phyloP scores from a whole-genome alignment of 768 basidiomycete genomes.

The Gautieria morchelliformis region DNA sequence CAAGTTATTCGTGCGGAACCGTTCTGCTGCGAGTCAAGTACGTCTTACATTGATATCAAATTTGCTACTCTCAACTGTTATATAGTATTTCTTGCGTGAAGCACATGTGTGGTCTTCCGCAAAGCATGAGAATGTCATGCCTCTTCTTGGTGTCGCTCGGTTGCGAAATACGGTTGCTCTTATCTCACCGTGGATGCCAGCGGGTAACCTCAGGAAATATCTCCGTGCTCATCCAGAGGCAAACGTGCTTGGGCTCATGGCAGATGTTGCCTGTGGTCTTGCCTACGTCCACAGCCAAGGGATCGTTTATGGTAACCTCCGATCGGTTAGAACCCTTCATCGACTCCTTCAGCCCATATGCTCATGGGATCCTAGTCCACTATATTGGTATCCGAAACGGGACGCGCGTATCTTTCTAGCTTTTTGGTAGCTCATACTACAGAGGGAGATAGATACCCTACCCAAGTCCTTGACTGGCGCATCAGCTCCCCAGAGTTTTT shows the following conservation, averaged over 20 bases:
- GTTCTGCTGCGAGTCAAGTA: background rate
- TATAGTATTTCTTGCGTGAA: background rate
- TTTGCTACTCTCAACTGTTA: background rate
- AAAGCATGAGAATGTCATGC: constrained; percentile 33
- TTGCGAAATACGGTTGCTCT: constrained; percentile 44
- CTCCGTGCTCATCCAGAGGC: constrained; percentile 30
- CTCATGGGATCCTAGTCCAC: background rate
- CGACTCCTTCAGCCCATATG: background rate
- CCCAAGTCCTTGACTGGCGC: background rate
- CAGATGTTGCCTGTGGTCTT: background rate
- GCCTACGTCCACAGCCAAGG: background rate
- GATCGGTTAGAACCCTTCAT: background rate
- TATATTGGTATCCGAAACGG: background rate
- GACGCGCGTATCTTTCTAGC: constrained; percentile 7
- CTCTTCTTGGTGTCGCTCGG: constrained; percentile 46
- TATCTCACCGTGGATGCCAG: constrained; percentile 57
- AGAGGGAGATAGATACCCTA: background rate
- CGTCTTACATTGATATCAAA: background rate
- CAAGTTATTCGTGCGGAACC: background rate
- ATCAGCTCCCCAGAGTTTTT: background rate
- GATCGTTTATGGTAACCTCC: constrained; percentile 2
- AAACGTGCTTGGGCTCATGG: constrained; percentile 40
- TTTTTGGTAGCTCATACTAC: background rate
- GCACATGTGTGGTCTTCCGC: background rate
- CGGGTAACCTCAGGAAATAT: constrained; percentile 46